Evolutionary conservation across 176 grass and related monocot species (phyloP).

Genomic region (Oryza punctata): DNA sequence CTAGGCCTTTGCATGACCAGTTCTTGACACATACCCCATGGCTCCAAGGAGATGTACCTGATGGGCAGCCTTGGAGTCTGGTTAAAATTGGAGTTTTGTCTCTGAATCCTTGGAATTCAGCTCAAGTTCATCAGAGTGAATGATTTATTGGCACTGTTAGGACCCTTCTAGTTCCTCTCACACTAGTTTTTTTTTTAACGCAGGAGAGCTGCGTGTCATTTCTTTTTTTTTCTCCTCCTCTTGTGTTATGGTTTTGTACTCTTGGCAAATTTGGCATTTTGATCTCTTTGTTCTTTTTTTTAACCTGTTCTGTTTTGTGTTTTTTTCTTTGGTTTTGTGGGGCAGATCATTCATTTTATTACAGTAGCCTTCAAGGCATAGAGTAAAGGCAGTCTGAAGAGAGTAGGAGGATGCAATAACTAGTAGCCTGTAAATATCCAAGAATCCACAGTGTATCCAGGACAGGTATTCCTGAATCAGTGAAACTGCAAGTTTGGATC

Average conservation of each 20-base stretch:
- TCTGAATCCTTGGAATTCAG: neutral
- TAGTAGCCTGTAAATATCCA: neutral
- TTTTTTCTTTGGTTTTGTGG: neutral
- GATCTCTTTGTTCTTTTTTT: neutral
- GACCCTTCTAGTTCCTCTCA: neutral
- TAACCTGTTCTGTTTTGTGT: neutral
- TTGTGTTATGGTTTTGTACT: neutral
- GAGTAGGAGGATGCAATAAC: slow-evolving; percentile 29
- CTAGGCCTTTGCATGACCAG: neutral
- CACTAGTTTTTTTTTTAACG: neutral
- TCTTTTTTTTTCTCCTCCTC: too few species aligned
- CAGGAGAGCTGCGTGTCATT: too few species aligned
- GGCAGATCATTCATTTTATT: neutral
- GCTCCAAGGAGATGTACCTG: neutral
- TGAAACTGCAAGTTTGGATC: slow-evolving; percentile 8
- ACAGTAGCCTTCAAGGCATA: neutral
- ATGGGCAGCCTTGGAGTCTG: neutral
- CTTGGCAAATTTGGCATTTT: neutral
- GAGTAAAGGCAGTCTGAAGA: slow-evolving; percentile 24
- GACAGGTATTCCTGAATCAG: slow-evolving; percentile 14
- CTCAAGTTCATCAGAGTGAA: neutral
- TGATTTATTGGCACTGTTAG: neutral
- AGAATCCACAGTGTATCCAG: neutral
- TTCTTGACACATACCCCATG: neutral
- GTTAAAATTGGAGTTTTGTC: neutral